Percentiles rank a stretch among this genome's conserved stretches.
Evolutionary conservation across 2,329 filamentous ascomycete species (phyloP).

Genomic region (Beauveria pseudobassiana): DNA sequence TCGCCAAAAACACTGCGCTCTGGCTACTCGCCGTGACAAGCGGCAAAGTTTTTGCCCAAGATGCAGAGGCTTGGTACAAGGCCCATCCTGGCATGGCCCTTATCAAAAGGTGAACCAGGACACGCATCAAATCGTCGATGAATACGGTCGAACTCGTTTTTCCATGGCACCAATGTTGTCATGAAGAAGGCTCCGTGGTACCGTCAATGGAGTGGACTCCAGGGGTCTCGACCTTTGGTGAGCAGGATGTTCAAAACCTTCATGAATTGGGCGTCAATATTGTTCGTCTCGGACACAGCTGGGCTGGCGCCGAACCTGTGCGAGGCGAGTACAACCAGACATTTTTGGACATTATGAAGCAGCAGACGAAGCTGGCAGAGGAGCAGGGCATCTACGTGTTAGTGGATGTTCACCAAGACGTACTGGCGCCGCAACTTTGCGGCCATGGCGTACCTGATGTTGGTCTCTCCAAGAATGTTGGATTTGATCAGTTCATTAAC

Average conservation of each 20-base stretch:
- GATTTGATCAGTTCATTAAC: not conserved
- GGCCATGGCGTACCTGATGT: constrained; percentile 16
- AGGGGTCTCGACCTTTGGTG: constrained; percentile 15
- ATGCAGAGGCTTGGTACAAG: constrained; percentile 14
- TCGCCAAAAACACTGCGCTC: not conserved
- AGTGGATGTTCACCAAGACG: constrained; percentile 16
- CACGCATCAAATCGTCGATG: constrained; percentile 16
- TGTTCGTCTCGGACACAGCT: constrained; percentile 15
- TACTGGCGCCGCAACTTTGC: constrained; percentile 13
- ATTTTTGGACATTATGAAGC: constrained; percentile 15
- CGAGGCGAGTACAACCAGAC: constrained; percentile 15
- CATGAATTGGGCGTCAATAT: constrained; percentile 15
- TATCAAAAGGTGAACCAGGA: constrained; percentile 14
- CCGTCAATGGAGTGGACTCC: constrained; percentile 14
- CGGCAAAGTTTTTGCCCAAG: not conserved
- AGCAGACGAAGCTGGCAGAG: constrained; percentile 15
- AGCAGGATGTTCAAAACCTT: constrained; percentile 14
- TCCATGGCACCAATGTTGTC: constrained; percentile 17
- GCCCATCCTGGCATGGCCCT: constrained; percentile 14
- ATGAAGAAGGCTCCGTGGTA: constrained; percentile 17
- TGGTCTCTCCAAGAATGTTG: not conserved
- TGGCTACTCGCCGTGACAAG: not conserved
- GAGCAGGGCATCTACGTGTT: constrained; percentile 15
- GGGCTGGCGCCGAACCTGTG: constrained; percentile 15
- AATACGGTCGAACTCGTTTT: constrained; percentile 16